Evolutionary conservation across 768 basidiomycete genomes (phyloP).

Genomic region (Mycena alexandri): DNA sequence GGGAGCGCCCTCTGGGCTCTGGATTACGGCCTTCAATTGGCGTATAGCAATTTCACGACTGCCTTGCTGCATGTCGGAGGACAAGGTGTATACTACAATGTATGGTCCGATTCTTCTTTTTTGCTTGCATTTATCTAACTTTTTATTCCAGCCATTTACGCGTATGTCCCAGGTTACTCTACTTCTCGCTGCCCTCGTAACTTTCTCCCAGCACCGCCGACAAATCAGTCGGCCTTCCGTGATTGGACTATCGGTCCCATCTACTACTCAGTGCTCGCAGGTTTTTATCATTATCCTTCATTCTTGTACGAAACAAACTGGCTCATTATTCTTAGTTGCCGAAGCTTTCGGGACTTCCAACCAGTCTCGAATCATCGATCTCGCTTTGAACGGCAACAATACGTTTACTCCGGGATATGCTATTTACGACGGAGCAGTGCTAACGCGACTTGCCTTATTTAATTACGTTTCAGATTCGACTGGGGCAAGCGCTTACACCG

Average conservation of each 20-base stretch:
- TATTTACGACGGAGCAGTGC: slow-evolving; percentile 66
- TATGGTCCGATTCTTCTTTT: slow-evolving; percentile 47
- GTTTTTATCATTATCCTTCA: not conserved
- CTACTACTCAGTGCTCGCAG: slow-evolving; percentile 70
- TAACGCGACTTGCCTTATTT: slow-evolving; percentile 63
- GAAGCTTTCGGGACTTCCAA: slow-evolving; percentile 66
- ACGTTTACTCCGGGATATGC: slow-evolving; percentile 64
- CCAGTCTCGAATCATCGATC: slow-evolving; percentile 63
- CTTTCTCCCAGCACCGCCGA: slow-evolving; percentile 53
- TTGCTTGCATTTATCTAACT: slow-evolving; percentile 24
- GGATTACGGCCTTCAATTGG: slow-evolving; percentile 63
- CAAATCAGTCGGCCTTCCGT: slow-evolving; percentile 56
- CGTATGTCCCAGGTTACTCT: slow-evolving; percentile 47
- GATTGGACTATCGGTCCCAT: slow-evolving; percentile 71
- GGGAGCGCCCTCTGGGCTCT: slow-evolving; percentile 74
- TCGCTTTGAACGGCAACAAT: slow-evolving; percentile 54
- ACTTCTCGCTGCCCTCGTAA: slow-evolving; percentile 40
- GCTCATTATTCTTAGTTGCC: slow-evolving; percentile 57
- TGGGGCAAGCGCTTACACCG: slow-evolving; percentile 58
- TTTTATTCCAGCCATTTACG: slow-evolving; percentile 50
- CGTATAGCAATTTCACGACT: slow-evolving; percentile 53
- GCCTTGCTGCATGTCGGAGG: slow-evolving; percentile 43
- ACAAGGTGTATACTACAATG: slow-evolving; percentile 42
- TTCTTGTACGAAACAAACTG: slow-evolving; percentile 39
- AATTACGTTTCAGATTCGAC: slow-evolving; percentile 65